A percentile compares a stretch with the other conserved stretches of the same genome.
These are phyloP conservation scores for Phanerochaete carnosa DNA, from an alignment of 768 basidiomycete genomes.

Conservation along the genomic window DNA sequence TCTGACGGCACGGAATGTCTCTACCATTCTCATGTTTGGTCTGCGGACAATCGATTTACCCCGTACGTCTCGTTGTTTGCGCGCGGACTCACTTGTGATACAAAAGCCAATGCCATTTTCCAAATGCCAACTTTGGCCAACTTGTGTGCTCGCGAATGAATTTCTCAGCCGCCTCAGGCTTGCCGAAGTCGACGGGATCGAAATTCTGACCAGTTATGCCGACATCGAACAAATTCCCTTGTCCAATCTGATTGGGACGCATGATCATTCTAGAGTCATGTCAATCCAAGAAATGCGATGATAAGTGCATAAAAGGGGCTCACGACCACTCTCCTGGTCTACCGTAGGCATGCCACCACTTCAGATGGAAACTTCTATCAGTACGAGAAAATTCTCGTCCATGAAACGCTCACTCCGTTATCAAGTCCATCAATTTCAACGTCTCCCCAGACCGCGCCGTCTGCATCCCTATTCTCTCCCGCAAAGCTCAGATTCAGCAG, in stretches of 20 bases:
- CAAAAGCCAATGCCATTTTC: background rate
- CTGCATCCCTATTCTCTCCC: constrained; percentile 3
- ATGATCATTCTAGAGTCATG: background rate
- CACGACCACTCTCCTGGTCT: background rate
- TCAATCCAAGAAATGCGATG: too few species aligned
- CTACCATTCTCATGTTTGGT: constrained; percentile 11
- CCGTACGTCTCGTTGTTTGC: background rate
- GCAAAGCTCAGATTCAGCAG: background rate
- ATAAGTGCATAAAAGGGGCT: background rate
- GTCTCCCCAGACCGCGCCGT: background rate
- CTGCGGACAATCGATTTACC: background rate
- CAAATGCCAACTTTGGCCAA: background rate
- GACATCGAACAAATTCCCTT: background rate
- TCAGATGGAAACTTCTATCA: too few species aligned
- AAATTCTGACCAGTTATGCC: background rate
- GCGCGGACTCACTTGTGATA: constrained; percentile 1
- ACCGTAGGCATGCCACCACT: constrained; percentile 7
- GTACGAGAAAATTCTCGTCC: background rate
- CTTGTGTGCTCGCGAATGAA: background rate
- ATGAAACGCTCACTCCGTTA: background rate
- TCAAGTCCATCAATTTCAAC: constrained; percentile 1
- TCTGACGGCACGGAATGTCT: constrained; percentile 2
- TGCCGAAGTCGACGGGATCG: background rate
- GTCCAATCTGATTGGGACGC: background rate
- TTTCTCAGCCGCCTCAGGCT: background rate